A percentile compares a stretch with the other conserved stretches of the same genome.
Conservation (phyloP, 768 basidiomycete genomes). For the Termitomyces sp. region DNA sequence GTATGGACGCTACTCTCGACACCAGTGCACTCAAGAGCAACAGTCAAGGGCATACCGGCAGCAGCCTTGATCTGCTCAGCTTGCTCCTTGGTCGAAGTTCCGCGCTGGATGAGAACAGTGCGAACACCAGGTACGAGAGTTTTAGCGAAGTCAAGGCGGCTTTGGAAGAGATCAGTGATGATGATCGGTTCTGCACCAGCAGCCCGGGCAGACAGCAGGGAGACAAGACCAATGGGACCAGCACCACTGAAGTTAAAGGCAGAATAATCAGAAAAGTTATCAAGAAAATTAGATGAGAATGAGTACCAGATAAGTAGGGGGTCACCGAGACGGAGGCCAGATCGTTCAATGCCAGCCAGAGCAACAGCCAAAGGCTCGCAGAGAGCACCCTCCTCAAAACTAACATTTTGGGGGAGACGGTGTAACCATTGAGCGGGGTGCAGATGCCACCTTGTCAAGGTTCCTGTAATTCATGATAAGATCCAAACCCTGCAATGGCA, state of each 20-base stretch:
- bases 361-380: constrained; percentile 69
- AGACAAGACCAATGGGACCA: constrained; percentile 63
- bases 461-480: constrained; percentile 33
- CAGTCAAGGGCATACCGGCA: constrained; percentile 44
- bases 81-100: constrained; percentile 41
- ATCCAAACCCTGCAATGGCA: background rate
- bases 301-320: constrained; percentile 56
- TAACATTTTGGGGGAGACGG: constrained; percentile 55
- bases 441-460: constrained; percentile 61
- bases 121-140: constrained; percentile 55
- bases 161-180: constrained; percentile 66
- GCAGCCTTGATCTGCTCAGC: constrained; percentile 49
- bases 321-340: constrained; percentile 63
- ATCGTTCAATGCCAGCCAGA: constrained; percentile 63
- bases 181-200: constrained; percentile 69
- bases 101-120: constrained; percentile 52
- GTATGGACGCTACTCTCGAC: constrained; percentile 60
- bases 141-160: constrained; percentile 64
- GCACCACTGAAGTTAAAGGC: constrained; percentile 42
- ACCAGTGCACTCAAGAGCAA: constrained; percentile 65
- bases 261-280: background rate
- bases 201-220: constrained; percentile 60
- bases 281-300: background rate
- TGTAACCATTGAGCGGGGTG: constrained; percentile 70
- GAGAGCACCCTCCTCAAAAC: constrained; percentile 65